Percentiles rank a stretch among this genome's conserved stretches.
Evolutionary conservation across 2,329 filamentous ascomycete genomes (phyloP).

Genomic region (Ascochyta fabae): DNA sequence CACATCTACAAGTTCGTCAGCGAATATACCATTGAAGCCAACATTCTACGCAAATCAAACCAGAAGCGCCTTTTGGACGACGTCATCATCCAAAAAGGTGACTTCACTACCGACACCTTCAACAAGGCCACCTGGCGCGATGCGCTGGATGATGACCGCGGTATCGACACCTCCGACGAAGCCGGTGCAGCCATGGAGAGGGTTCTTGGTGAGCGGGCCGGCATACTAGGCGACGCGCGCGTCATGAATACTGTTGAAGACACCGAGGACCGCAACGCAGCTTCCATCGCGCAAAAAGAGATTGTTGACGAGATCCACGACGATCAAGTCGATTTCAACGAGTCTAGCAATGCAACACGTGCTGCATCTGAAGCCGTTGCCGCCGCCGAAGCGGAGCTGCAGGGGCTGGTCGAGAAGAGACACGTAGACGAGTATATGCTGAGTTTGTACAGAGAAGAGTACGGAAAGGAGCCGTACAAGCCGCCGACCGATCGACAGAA

Average conservation of each 20-base stretch:
- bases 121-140: conserved; percentile 76
- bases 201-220: conserved; percentile 72
- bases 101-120: conserved; percentile 97
- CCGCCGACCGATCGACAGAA: conserved; percentile 44
- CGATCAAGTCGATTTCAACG: conserved; percentile 52
- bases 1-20: conserved; percentile 81
- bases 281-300: conserved; percentile 86
- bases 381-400: conserved; percentile 21
- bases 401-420: conserved; percentile 24
- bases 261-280: conserved; percentile 86
- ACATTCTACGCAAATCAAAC: conserved; percentile 93
- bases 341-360: conserved; percentile 37
- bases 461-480: conserved; percentile 41
- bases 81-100: conserved; percentile 96
- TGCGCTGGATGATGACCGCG: conserved; percentile 62
- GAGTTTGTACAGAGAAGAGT: conserved; percentile 38
- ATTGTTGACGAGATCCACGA: conserved; percentile 66
- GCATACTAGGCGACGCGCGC: conserved; percentile 63
- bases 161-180: conserved; percentile 60
- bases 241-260: conserved; percentile 92
- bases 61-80: conserved; percentile 98
- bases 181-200: conserved; percentile 85
- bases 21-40: conserved; percentile 87
- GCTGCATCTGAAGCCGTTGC: conserved; percentile 27
- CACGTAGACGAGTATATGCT: conserved; percentile 50